A percentile compares a stretch with the other conserved stretches of the same genome.
Evolutionary conservation across 2,329 filamentous ascomycete genomes (phyloP).

Genomic region (Byssothecium circinans): DNA sequence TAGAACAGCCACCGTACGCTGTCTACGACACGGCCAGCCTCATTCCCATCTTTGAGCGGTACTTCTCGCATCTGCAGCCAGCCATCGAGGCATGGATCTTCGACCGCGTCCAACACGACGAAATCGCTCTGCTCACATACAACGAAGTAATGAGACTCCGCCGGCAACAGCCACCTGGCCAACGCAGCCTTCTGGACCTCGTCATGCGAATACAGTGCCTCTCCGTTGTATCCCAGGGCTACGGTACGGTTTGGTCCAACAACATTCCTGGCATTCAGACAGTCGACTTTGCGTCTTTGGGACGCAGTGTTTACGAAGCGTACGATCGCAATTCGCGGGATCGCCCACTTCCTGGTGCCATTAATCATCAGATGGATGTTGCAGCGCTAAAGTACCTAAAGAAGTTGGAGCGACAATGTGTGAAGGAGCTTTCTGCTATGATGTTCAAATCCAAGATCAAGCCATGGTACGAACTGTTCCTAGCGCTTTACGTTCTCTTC

Average conservation of each 20-base stretch:
- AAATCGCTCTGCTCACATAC: conserved; percentile 34
- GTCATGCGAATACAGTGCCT: conserved; percentile 39
- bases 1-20: conserved; percentile 40
- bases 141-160: conserved; percentile 37
- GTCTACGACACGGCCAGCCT: conserved; percentile 37
- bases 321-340: conserved; percentile 39
- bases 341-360: conserved; percentile 38
- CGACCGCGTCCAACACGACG: conserved; percentile 29
- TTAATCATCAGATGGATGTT: conserved; percentile 42
- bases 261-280: conserved; percentile 36
- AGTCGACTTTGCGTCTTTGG: conserved; percentile 34
- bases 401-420: conserved; percentile 31
- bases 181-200: conserved; percentile 26
- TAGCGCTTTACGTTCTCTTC: conserved; percentile 40
- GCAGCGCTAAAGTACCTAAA: conserved; percentile 37
- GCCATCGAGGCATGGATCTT: conserved; percentile 38
- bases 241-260: conserved; percentile 37
- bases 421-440: conserved; percentile 30
- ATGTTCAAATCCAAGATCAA: conserved; percentile 40
- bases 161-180: conserved; percentile 14
- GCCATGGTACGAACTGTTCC: conserved; percentile 42
- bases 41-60: conserved; percentile 29
- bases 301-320: conserved; percentile 37
- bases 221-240: conserved; percentile 42
- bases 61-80: conserved; percentile 30